Evolutionary conservation across 805 yeast species (phyloP), one percentile per base, ranked within the genome.

Genomic region (Schwanniomyces occidentalis): DNA sequence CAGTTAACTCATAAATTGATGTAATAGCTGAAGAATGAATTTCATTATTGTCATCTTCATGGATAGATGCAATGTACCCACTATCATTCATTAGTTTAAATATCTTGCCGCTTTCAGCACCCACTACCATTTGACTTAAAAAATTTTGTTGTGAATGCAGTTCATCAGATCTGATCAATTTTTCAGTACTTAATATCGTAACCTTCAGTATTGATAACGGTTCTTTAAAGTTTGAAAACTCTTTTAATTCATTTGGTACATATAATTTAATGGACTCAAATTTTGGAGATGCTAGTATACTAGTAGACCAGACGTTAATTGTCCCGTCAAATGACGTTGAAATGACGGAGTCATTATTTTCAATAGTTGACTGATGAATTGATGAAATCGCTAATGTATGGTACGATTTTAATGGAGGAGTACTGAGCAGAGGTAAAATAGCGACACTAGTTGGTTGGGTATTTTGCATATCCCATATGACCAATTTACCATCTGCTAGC

Each of bases 401-500:
- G 8, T 42, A 40, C 5, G 46, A 21, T 9, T 52, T 51, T 30
- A 45, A 46, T 15, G 42, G 24, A 3, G 62, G 61, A n/a, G 56
- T 45, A 4, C 34, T 19, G 15, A 57, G 34, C 33, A 43, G 45
- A 5, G 62, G 64, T 14, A 56, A 37, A 12, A 47, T 33, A 6
- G 42, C 48, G 12, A 54, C 46, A 2, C 21, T 29, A 17, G 24
- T 28, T 7, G 43, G 24, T 10, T 42, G 36, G 27, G 18, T 27
- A 12, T 35, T 39, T n/a, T 30, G 16, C 16, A 71, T 41, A 44
- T 76, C 75, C 80, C 81, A 78, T 6, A 73, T 52, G n/a, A 67
- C 69, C 1, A 78, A 29, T 32, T 65, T 64, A 0, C 85, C 84
- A 45, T 72, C 71, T 12, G 49, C 48, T 4, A 76, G 63, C 0